Percentiles rank a stretch among this genome's conserved stretches.
Evolutionary conservation across 2,329 filamentous ascomycete genomes (phyloP).

Genomic region (Akanthomyces muscarius): DNA sequence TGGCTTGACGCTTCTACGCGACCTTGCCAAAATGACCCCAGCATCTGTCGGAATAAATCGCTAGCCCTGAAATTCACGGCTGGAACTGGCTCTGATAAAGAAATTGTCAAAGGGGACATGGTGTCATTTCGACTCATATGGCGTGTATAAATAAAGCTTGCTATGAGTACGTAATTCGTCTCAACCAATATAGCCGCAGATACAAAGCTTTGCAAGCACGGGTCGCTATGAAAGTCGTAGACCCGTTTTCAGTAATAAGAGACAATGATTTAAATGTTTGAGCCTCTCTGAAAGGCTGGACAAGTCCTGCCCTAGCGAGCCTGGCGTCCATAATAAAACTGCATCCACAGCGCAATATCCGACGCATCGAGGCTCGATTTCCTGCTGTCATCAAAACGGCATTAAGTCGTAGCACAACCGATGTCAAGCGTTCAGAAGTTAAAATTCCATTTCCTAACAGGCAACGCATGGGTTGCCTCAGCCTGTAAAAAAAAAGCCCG

Average conservation of each 20-base stretch:
- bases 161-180: neutral
- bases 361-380: no score
- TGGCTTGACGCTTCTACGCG: constrained; percentile 1
- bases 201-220: no score
- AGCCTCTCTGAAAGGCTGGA: neutral
- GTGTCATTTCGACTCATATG: neutral
- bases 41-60: neutral
- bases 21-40: neutral
- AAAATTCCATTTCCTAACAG: no score
- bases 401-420: neutral
- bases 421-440: no score
- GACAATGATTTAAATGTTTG: neutral
- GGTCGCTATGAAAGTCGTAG: no score
- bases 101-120: no score
- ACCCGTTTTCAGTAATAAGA: no score
- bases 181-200: no score
- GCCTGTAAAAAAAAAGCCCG: no score
- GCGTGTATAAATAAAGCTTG: neutral
- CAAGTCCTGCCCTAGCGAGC: neutral
- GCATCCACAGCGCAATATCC: neutral
- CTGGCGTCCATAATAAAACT: neutral
- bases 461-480: no score
- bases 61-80: neutral
- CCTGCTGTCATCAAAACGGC: neutral
- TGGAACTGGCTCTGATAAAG: neutral